A percentile compares a stretch with the other conserved stretches of the same genome.
Conservation (phyloP, 495 filamentous ascomycete genomes). For the Extremus antarcticus region DNA sequence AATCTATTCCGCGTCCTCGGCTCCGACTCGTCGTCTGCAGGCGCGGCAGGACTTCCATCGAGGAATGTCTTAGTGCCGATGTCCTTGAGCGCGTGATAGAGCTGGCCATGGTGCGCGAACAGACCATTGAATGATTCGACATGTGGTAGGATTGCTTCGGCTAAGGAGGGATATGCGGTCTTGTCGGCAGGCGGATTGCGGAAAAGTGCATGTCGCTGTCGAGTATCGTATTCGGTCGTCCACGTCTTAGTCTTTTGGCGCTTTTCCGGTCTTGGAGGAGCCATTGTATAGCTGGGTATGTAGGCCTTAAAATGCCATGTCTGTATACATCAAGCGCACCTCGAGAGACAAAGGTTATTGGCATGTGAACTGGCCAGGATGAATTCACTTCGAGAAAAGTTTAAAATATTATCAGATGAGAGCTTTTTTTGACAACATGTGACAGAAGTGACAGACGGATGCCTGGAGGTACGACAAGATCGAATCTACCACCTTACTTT, state of each 20-base stretch:
- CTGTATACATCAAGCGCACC: too few relatives aligned
- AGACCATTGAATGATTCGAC: conserved; percentile 94
- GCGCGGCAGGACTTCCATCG: conserved; percentile 51
- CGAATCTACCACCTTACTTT: too few relatives aligned
- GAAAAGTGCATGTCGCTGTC: conserved; percentile 77
- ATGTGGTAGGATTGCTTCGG: conserved; percentile 74
- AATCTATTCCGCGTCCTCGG: conserved; percentile 53
- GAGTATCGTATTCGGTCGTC: conserved; percentile 70
- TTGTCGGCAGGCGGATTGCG: conserved; percentile 74
- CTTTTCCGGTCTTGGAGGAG: conserved; percentile 34
- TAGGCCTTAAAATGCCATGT: neutral
- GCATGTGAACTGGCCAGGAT: too few relatives aligned
- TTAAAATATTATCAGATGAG: too few relatives aligned
- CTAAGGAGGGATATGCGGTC: conserved; percentile 78
- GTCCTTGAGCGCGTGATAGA: conserved; percentile 69
- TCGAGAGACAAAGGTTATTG: too few relatives aligned
- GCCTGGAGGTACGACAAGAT: too few relatives aligned
- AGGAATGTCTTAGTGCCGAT: conserved; percentile 83
- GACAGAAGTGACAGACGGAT: too few relatives aligned
- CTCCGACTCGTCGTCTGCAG: conserved; percentile 27
- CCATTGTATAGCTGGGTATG: conserved; percentile 36
- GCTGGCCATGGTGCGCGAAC: conserved; percentile 56
- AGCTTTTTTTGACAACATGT: too few relatives aligned
- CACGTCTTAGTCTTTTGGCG: conserved; percentile 47
- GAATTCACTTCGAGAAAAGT: too few relatives aligned